Percentiles rank a stretch among this genome's conserved stretches.
phyloP scores from a whole-genome alignment of 2,329 filamentous ascomycete genomes.

The Capronia americana region DNA sequence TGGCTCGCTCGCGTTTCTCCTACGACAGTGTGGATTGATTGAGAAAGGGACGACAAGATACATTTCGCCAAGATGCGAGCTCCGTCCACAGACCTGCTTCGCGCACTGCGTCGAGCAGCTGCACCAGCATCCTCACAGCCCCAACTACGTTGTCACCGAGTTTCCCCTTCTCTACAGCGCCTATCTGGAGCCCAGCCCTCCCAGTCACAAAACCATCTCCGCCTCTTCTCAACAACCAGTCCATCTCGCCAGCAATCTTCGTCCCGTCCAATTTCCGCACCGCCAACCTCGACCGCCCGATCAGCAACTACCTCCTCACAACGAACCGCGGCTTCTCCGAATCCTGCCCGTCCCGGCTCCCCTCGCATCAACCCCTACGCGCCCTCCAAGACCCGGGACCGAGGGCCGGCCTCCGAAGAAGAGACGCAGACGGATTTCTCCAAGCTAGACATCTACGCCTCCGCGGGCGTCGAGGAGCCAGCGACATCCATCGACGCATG shows the following conservation, averaged over 20 bases:
- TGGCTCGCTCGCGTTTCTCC: background rate
- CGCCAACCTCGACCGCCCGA: background rate
- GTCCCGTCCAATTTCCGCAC: background rate
- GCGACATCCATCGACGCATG: slow-evolving; percentile 85
- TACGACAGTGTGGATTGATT: background rate
- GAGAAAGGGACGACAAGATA: background rate
- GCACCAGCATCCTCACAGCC: background rate
- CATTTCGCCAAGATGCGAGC: slow-evolving; percentile 32
- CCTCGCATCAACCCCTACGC: slow-evolving; percentile 38
- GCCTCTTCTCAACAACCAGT: background rate
- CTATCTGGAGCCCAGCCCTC: too few species aligned
- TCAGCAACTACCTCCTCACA: background rate
- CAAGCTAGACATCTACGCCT: slow-evolving; percentile 78
- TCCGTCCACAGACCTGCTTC: slow-evolving; percentile 52
- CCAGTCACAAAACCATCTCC: background rate
- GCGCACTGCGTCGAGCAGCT: slow-evolving; percentile 48
- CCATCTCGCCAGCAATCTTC: background rate
- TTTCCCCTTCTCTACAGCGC: background rate
- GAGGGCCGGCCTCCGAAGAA: slow-evolving; percentile 66
- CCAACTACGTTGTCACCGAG: background rate
- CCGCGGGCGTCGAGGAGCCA: slow-evolving; percentile 75
- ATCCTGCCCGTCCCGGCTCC: background rate
- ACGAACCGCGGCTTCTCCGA: background rate
- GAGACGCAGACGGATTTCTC: slow-evolving; percentile 74
- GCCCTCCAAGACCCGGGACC: slow-evolving; percentile 56